Conservation (phyloP, 495 filamentous ascomycete genomes). For the Xylaria intraflava region DNA sequence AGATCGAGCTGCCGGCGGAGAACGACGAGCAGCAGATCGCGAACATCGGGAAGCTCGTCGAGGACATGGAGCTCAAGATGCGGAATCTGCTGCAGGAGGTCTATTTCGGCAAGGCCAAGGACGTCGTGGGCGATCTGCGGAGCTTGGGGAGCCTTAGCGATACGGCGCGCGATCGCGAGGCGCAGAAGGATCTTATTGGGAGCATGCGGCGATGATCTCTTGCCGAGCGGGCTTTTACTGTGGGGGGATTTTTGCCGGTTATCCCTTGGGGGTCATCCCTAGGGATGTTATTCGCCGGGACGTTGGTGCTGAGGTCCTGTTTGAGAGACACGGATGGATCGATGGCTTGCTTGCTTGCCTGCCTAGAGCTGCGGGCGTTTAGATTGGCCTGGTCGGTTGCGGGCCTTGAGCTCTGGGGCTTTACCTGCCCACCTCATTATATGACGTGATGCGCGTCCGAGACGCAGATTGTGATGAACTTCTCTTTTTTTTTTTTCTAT, state of each 20-base stretch:
- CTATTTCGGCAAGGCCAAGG: conserved; percentile 98
- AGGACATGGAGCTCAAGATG: conserved; percentile 99
- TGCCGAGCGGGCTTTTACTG: neutral
- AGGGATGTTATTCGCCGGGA: neutral
- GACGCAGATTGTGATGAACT: too few relatives aligned
- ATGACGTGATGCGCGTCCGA: too few relatives aligned
- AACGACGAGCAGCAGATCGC: conserved; percentile 90
- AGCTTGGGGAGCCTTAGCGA: conserved; percentile 85
- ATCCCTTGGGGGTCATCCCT: neutral
- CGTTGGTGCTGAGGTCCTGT: neutral
- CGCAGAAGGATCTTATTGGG: conserved; percentile 86
- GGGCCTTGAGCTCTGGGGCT: too few relatives aligned
- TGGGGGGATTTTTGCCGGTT: neutral
- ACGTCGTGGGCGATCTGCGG: conserved; percentile 94
- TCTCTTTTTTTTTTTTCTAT: too few relatives aligned
- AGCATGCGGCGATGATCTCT: conserved; percentile 50
- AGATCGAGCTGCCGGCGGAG: conserved; percentile 81
- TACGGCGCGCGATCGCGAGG: conserved; percentile 74
- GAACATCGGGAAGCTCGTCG: conserved; percentile 90
- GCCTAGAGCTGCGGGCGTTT: neutral
- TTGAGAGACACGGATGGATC: neutral
- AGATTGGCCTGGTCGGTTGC: too few relatives aligned
- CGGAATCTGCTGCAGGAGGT: conserved; percentile 97
- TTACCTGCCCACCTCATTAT: too few relatives aligned
- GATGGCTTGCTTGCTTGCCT: neutral